Percentiles rank a stretch among this genome's conserved stretches.
Conservation (phyloP, 2,329 filamentous ascomycete species). For the Ceratocystis variospora region DNA sequence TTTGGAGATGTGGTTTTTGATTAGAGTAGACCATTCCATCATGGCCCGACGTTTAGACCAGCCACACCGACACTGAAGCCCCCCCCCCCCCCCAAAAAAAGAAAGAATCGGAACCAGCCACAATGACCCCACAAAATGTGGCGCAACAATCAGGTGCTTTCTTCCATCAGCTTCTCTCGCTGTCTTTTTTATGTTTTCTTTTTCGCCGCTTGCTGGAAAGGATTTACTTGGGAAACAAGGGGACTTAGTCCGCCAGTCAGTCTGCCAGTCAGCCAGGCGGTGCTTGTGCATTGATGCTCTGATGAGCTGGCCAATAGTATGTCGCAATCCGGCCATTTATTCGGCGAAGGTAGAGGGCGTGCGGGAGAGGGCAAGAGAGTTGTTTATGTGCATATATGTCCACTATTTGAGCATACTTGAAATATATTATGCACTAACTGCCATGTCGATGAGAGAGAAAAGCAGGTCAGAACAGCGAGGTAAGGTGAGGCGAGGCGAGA, state of each 20-base stretch:
- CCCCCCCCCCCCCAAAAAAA: too few species aligned
- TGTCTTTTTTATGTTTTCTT: background rate
- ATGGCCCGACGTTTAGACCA: too few species aligned
- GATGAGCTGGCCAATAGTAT: background rate
- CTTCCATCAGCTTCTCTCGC: constrained; percentile 9
- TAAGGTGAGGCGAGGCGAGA: background rate
- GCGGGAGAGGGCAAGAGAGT: background rate
- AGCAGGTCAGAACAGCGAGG: too few species aligned
- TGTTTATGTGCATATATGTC: background rate
- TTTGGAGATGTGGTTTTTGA: too few species aligned
- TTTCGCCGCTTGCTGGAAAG: background rate
- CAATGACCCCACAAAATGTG: too few species aligned
- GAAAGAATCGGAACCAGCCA: too few species aligned
- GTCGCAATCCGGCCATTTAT: constrained; percentile 12
- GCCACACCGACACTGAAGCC: too few species aligned
- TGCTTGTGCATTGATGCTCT: constrained; percentile 1
- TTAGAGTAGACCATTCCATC: too few species aligned
- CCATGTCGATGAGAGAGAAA: too few species aligned
- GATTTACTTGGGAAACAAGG: background rate
- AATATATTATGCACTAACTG: too few species aligned
- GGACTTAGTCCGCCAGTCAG: background rate
- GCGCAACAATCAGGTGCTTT: background rate
- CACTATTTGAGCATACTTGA: background rate
- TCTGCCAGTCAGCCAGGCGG: too few species aligned
- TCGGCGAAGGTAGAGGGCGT: constrained; percentile 8